A percentile compares a stretch with the other conserved stretches of the same genome.
These are phyloP conservation scores for Fraxinus platypoda DNA, from an alignment of 305 asterid genomes.

Conservation along the genomic window DNA sequence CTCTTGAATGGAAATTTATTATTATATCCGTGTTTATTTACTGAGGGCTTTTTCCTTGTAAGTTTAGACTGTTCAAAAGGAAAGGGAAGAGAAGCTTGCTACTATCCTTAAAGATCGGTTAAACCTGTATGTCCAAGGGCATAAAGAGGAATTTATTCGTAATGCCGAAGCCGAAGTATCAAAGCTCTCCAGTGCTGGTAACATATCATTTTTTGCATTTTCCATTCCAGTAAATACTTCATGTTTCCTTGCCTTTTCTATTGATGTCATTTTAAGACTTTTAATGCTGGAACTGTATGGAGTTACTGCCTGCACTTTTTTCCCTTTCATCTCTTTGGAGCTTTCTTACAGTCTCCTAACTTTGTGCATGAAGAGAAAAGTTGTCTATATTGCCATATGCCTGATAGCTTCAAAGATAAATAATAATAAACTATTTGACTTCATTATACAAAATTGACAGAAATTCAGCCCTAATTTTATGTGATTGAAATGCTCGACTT, in stretches of 20 bases:
- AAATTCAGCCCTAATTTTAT: not conserved
- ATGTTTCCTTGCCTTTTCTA: conserved; percentile 18
- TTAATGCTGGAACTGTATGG: not conserved
- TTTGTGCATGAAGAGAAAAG: not conserved
- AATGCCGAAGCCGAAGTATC: conserved; percentile 86
- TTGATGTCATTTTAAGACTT: conserved; percentile 4
- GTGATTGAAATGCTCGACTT: not conserved
- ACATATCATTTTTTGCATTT: conserved; percentile 10
- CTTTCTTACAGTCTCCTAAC: not conserved
- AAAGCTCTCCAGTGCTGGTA: conserved; percentile 91
- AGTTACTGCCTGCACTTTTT: not conserved
- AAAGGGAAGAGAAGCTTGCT: conserved; percentile 96
- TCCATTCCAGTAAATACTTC: not conserved
- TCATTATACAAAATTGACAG: not conserved
- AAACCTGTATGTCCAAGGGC: conserved; percentile 84
- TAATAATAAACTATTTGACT: not conserved
- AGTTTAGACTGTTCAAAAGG: conserved; percentile 78
- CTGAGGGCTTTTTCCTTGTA: conserved; percentile 23
- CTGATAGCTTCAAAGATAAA: not conserved
- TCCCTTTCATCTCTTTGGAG: not conserved
- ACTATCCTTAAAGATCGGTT: conserved; percentile 72
- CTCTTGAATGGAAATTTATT: not conserved
- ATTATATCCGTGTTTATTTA: conserved; percentile 2
- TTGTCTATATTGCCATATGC: not conserved
- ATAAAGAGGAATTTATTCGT: conserved; percentile 72